Evolutionary conservation across 495 filamentous ascomycete species (phyloP), one percentile per base, ranked within the genome.

Genomic region (Wilcoxina mikolae): DNA sequence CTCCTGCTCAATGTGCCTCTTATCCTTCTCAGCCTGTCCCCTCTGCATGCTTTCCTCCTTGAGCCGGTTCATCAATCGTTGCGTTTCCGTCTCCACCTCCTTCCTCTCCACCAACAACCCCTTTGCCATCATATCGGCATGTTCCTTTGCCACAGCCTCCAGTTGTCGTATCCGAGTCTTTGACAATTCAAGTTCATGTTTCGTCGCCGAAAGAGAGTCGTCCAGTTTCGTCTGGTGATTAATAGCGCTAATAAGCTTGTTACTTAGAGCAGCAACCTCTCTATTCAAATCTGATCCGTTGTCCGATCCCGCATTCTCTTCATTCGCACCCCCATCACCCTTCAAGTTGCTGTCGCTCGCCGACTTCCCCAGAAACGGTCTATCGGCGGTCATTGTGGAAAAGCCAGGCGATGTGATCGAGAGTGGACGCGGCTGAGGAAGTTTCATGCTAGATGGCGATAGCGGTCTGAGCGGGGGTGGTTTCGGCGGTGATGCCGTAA

Each of bases 141-240:
- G 79, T 38, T 85, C 77, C 57, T 83, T 72, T 53, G 79, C 79
- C 55, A 77, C 72, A 7, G 70, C 69, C 68, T 94, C 84, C 31
- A 95, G 69, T 45, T 80, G 71, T 51, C 71, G 74, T 43, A 95
- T 72, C 67, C 74, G 77, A 46, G 80, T 76, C 54, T 75, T 76
- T 3, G 87, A 78, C n/a, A 75, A 64, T 48, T 94, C 87, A 49
- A 98, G 65, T 62, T 95, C 87, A 65, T 90, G 81, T 17, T 85
- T 78, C 23, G 90, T 85, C 23, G 75, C 80, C 49, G 84, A 81
- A 44, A 98, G 74, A 27, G 78, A 84, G 64, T 98, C 91, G 63
- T 98, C 91, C 25, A 98, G 73, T 26, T 74, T 84, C 3, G 91
- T 95, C 71, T 96, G 93, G 64, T 91, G 85, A 65, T 98, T 98